Percentiles rank a stretch among this genome's conserved stretches.
Conservation (phyloP, 768 basidiomycete genomes). For the Suillus luteus region DNA sequence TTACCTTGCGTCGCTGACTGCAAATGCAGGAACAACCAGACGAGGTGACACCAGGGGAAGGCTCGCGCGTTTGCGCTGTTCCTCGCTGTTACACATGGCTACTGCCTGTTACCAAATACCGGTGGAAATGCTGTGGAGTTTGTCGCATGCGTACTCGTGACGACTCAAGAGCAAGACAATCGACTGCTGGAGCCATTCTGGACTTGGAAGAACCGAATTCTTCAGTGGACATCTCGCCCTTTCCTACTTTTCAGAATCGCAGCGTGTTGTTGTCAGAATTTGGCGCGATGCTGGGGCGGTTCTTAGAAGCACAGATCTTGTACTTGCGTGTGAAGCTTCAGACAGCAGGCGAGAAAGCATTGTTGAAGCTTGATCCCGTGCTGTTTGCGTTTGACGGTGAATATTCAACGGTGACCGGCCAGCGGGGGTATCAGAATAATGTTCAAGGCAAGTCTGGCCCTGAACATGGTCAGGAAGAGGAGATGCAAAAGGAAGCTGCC, state of each 20-base stretch:
- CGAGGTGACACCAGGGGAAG: constrained; percentile 13
- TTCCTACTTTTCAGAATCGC: constrained; percentile 25
- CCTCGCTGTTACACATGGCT: constrained; percentile 39
- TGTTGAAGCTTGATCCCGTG: constrained; percentile 12
- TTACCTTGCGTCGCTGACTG: constrained; percentile 3
- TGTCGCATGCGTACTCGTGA: constrained; percentile 35
- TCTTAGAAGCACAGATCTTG: constrained; percentile 27
- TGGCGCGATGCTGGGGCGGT: constrained; percentile 19
- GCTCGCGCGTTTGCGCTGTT: constrained; percentile 41
- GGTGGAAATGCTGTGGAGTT: constrained; percentile 40
- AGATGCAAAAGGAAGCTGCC: constrained; percentile 24
- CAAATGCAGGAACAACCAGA: not conserved
- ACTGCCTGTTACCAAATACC: constrained; percentile 40
- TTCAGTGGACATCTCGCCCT: constrained; percentile 13
- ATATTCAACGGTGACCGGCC: constrained; percentile 25
- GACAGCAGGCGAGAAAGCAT: not conserved
- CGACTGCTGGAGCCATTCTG: constrained; percentile 1
- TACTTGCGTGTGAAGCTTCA: constrained; percentile 24
- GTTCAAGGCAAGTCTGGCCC: not conserved
- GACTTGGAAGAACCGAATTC: constrained; percentile 6
- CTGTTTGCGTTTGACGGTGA: constrained; percentile 29
- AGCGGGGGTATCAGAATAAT: constrained; percentile 3
- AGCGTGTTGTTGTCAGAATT: constrained; percentile 20
- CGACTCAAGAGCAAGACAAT: constrained; percentile 8
- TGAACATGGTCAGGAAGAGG: constrained; percentile 2